Conservation (phyloP, 129 eudicot species). For the Artemisia tridentata region DNA sequence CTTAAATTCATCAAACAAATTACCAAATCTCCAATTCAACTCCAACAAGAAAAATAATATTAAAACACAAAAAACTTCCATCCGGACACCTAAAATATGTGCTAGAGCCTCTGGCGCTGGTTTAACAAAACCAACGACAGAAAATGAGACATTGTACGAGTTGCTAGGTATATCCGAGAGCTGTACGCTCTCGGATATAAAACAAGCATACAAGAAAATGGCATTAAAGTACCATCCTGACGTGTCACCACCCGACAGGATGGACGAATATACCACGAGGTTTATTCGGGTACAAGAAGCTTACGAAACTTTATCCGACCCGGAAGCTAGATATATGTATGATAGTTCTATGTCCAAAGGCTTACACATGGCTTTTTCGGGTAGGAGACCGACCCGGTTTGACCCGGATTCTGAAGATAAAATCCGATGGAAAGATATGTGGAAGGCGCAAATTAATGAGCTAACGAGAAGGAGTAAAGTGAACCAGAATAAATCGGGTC, state of each 20-base stretch:
- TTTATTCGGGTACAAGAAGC: conserved; percentile 86
- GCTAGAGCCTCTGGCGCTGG: background rate
- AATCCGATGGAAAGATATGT: background rate
- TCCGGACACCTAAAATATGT: no score
- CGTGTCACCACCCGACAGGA: conserved; percentile 78
- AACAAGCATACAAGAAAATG: conserved; percentile 74
- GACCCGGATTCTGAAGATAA: background rate
- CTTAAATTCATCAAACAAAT: no score
- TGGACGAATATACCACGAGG: conserved; percentile 60
- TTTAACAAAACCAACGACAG: conserved; percentile 6
- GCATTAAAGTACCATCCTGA: conserved; percentile 87
- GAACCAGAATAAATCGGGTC: background rate
- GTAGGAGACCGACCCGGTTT: no score
- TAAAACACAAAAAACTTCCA: no score
- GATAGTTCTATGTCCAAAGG: conserved; percentile 27
- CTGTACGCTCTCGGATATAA: conserved; percentile 49
- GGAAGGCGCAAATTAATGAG: background rate
- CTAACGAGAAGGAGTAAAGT: background rate
- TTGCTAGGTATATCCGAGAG: conserved; percentile 65
- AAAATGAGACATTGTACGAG: conserved; percentile 49
- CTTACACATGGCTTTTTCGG: no score
- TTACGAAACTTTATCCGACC: conserved; percentile 77
- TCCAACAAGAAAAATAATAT: no score
- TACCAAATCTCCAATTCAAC: no score
- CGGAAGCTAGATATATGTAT: conserved; percentile 52